These are phyloP conservation scores for Chytriomyces sp. DNA, from an alignment of 192 early-diverging fungal species.

Conservation along the genomic window DNA sequence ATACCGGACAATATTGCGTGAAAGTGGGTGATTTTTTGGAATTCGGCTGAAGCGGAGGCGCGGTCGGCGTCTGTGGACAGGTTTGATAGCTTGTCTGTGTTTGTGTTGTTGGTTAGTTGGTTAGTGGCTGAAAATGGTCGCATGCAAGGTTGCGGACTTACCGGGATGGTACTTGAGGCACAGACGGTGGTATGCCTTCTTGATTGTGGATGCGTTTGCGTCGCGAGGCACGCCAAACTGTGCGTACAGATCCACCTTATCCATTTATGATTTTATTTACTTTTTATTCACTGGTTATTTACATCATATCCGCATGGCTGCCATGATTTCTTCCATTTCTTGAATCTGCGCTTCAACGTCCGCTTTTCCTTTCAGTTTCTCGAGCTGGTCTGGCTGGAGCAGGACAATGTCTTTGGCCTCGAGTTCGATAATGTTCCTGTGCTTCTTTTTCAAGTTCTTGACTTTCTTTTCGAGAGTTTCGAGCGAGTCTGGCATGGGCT, in stretches of 20 bases:
- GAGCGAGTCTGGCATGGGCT: background rate
- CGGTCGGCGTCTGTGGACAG: constrained; percentile 37
- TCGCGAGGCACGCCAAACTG: constrained; percentile 31
- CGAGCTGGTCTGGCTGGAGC: background rate
- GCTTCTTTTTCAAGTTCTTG: constrained; percentile 2
- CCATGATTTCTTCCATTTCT: background rate
- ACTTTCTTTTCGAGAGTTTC: background rate
- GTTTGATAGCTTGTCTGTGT: constrained; percentile 29
- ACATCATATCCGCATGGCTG: background rate
- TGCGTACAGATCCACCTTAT: constrained; percentile 31
- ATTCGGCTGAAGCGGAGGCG: constrained; percentile 61
- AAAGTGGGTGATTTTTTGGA: constrained; percentile 76
- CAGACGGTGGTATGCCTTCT: constrained; percentile 37
- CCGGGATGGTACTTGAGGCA: constrained; percentile 41
- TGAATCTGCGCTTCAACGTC: background rate
- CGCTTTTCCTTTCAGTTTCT: background rate
- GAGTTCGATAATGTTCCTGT: background rate
- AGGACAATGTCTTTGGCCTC: background rate
- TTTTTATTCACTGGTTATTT: background rate
- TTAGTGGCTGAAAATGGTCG: too few species aligned
- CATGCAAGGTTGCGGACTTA: too few species aligned
- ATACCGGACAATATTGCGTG: constrained; percentile 64
- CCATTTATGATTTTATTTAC: background rate
- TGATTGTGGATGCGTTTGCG: constrained; percentile 27
- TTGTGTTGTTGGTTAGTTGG: too few species aligned